Base-by-base conservation (phyloP, 345 rosid species). In the Hypericum androsaemum region DNA sequence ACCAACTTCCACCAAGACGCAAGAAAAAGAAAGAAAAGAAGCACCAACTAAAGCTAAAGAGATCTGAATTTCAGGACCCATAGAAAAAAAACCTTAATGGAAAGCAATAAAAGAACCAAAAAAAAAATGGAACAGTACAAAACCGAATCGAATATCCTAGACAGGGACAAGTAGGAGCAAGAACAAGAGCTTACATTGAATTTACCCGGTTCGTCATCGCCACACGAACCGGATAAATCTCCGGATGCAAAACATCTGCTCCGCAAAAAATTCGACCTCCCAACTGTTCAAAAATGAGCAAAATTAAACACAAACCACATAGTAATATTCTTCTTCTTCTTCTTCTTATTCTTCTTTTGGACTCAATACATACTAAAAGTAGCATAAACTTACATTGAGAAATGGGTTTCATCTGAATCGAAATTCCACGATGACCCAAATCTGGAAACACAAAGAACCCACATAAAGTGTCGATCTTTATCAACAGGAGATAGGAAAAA, bases 131-230 rank as follows among this genome's bases (percentile, higher is more conserved):
- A n/a, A n/a, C n/a, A n/a, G n/a, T n/a, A 22, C 32, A 22, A 22
- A 22, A 22, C 4, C n/a, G n/a, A 22, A 22, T 22, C 2, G 32
- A 22, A 22, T 1, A 22, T 22, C 32, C 4, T 4, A 22, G 32
- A 22, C 32, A 22, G 4, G 32, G 32, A 22, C 32, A 22, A 22
- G 32, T 4, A 22, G 32, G 32, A 22, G 32, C 32, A 22, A 22
- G 32, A 22, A 22, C 32, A 22, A 10, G 50, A 46, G 22, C 50
- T 8, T 13, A 13, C 22, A 32, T 15, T 8, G 3, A 3, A 51
- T 43, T 8, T 36, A 82, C 88, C 81, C 76, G 70, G 35, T 48
- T 54, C 5, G 81, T 60, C 13, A 68, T 72, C 36, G 37, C 45
- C 41, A 48, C 63, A 48, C 17, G 72, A 48, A 12, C 59, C 82